Evolutionary conservation across 2,329 filamentous ascomycete genomes (phyloP).

Genomic region (Arachnomyces sp.): DNA sequence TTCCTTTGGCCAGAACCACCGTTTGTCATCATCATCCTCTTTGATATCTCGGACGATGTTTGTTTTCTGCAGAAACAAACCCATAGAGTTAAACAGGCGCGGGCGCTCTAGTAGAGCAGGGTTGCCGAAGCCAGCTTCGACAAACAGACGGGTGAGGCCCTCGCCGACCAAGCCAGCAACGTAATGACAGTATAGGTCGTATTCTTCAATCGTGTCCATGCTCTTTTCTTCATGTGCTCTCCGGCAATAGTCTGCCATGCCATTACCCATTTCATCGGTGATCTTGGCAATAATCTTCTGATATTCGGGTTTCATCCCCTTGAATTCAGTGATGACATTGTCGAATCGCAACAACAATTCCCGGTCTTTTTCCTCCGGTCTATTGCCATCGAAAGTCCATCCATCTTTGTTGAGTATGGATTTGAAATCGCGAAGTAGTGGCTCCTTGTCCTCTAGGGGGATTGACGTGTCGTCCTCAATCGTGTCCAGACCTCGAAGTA

Average conservation of each 20-base stretch:
- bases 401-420: conserved; percentile 71
- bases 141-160: conserved; percentile 82
- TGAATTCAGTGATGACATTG: conserved; percentile 76
- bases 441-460: conserved; percentile 71
- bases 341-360: conserved; percentile 90
- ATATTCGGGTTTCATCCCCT: conserved; percentile 79
- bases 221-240: conserved; percentile 71
- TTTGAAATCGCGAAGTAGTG: conserved; percentile 75
- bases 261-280: conserved; percentile 89
- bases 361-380: conserved; percentile 86
- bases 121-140: conserved; percentile 79
- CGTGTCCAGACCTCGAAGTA: conserved; percentile 89
- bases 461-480: conserved; percentile 99
- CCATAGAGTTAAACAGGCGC: conserved; percentile 88
- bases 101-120: conserved; percentile 70
- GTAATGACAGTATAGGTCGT: conserved; percentile 96
- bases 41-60: conserved; percentile 96
- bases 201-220: conserved; percentile 76
- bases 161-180: conserved; percentile 98
- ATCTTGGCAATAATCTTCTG: conserved; percentile 85
- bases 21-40: conserved; percentile 80
- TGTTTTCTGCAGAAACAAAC: conserved; percentile 92
- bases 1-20: conserved; percentile 90
- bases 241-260: conserved; percentile 92
- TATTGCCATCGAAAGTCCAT: conserved; percentile 83